Evolutionary conservation across 192 early-diverging fungal genomes (phyloP).

Genomic region (Jimgerdemannia lactiflua): DNA sequence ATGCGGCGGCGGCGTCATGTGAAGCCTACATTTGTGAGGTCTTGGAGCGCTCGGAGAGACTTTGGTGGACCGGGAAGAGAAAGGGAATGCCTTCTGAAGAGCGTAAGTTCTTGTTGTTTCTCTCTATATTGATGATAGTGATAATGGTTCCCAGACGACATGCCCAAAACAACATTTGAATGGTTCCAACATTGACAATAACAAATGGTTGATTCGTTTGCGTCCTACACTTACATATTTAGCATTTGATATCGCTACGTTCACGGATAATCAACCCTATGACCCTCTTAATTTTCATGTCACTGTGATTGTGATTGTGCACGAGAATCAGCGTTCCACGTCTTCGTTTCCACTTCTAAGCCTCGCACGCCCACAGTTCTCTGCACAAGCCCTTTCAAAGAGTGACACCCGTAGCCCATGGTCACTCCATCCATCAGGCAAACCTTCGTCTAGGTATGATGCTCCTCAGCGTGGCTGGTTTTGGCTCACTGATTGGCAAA

Average conservation of each 20-base stretch:
- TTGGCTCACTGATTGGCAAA: conserved; percentile 81
- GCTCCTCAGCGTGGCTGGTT: conserved; percentile 56
- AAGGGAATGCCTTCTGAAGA: background rate
- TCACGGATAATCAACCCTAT: conserved; percentile 29
- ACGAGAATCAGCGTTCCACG: conserved; percentile 68
- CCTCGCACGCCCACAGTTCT: conserved; percentile 50
- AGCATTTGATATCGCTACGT: conserved; percentile 16
- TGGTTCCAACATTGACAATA: background rate
- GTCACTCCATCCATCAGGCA: conserved; percentile 52
- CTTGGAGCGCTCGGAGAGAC: conserved; percentile 52
- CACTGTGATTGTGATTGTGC: conserved; percentile 54
- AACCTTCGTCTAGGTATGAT: conserved; percentile 42
- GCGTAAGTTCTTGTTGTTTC: conserved; percentile 4
- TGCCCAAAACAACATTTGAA: too few relatives aligned
- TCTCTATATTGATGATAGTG: too few relatives aligned
- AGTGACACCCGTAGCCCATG: conserved; percentile 59
- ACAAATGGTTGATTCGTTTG: too few relatives aligned
- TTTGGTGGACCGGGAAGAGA: conserved; percentile 36
- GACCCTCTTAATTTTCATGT: conserved; percentile 48
- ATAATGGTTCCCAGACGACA: too few relatives aligned
- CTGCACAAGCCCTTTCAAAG: conserved; percentile 38
- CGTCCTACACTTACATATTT: background rate
- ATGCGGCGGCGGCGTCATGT: conserved; percentile 66
- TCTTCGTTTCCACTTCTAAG: conserved; percentile 41
- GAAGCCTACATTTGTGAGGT: conserved; percentile 67